Conservation (phyloP, 1,139 yeast genomes). For the Kurtzmaniella natalensis region DNA sequence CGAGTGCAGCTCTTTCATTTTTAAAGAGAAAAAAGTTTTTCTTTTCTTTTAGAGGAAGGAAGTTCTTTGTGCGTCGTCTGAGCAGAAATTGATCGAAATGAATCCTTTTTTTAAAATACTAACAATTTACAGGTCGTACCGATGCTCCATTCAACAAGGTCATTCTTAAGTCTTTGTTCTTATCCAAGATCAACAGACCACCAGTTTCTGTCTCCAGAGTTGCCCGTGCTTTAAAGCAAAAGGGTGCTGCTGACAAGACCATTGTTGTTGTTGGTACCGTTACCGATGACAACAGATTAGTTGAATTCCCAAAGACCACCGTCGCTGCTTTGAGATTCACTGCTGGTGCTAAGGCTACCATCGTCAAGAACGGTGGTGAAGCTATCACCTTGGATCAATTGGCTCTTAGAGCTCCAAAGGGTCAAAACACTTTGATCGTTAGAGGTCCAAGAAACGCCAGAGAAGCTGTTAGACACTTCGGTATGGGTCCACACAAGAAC, state of each 20-base stretch:
- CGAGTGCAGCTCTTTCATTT: slow-evolving; percentile 53
- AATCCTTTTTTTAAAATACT: slow-evolving; percentile 40
- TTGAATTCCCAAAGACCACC: slow-evolving; percentile 92
- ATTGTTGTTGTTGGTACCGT: slow-evolving; percentile 99
- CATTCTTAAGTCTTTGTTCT: slow-evolving; percentile 88
- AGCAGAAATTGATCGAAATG: slow-evolving; percentile 53
- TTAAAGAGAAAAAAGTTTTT: no score
- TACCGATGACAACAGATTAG: slow-evolving; percentile 95
- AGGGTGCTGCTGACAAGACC: slow-evolving; percentile 88
- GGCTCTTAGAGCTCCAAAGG: slow-evolving; percentile 99
- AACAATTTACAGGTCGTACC: slow-evolving; percentile 82
- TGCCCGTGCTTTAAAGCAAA: slow-evolving; percentile 73
- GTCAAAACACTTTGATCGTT: slow-evolving; percentile 95
- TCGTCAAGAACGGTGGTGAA: slow-evolving; percentile 99
- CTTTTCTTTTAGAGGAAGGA: slow-evolving; percentile 6
- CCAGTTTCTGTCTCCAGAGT: slow-evolving; percentile 96
- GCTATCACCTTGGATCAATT: slow-evolving; percentile 98
- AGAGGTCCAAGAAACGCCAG: slow-evolving; percentile 99
- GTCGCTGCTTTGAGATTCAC: slow-evolving; percentile 99
- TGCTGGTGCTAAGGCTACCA: slow-evolving; percentile 97
- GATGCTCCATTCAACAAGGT: slow-evolving; percentile 99
- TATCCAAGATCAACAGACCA: slow-evolving; percentile 99
- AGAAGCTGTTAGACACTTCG: slow-evolving; percentile 99
- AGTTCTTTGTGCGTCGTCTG: slow-evolving; percentile 50
- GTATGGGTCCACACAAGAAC: slow-evolving; percentile 99